Base-by-base conservation (phyloP, 441 rosid genomes). In the Adansonia madagascariensis region DNA sequence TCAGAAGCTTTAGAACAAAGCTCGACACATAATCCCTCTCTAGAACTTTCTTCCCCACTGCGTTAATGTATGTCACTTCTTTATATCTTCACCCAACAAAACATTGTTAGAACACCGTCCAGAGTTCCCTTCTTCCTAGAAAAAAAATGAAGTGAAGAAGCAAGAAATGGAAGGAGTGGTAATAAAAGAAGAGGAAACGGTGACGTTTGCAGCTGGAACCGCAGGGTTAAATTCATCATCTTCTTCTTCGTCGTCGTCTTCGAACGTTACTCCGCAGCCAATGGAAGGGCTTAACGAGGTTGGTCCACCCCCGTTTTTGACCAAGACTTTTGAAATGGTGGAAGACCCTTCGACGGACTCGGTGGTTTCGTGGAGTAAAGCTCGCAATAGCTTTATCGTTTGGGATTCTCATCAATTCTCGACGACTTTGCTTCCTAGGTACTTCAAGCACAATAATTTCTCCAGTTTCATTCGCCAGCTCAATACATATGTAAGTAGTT, bases 381-480 rank as follows among this genome's bases (percentile, higher is more conserved):
- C 79, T 22, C 91, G 88, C 47, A 88, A 91, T 63, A 91, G 90
- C 80, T 91, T 89, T 82, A 18, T 91, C n/a, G 90, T 91, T 31
- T 91, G 91, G 94, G 92, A 90, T 63, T 81, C 83, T 72, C 86
- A 86, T 57, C 83, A 75, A 35, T 88, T 90, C 82, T 80, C 87
- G 3, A 82, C 89, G 0, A 80, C 85, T 64, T 82, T 90, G 46
- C 92, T 91, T 49, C 92, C 94, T 73, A 84, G 77, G 60, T 84
- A 88, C 85, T 91, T 91, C 87, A 91, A 89, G 75, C 92, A 91
- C 79, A 47, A 50, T 67, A 90, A 90, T 79, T 91, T 89, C 88
- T 91, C 92, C 3, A 91, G 94, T 84, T 91, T 91, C 78, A 88
- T 91, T 31, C 89, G 92, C 11, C 94, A 91, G 86, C 92, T 91